phyloP scores from a whole-genome alignment of 176 grass and related monocot species.

The Miscanthus lutarioriparius region DNA sequence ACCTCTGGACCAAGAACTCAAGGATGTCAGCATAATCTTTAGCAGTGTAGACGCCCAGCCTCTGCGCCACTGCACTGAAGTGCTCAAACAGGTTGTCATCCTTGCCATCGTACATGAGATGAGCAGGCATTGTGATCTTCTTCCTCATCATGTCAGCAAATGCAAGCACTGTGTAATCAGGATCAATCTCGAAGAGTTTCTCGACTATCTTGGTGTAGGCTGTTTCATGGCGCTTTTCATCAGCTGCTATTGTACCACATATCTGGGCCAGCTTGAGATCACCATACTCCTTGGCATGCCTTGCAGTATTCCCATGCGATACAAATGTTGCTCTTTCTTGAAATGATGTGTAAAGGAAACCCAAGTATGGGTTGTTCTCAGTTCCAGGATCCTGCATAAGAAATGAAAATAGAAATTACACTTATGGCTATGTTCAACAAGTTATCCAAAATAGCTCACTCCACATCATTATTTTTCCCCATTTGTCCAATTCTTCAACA shows the following conservation, averaged over 20 bases:
- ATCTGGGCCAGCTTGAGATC: conserved; percentile 77
- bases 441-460: conserved; percentile 1
- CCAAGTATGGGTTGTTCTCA: conserved; percentile 67
- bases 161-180: conserved; percentile 60
- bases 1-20: conserved; percentile 66
- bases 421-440: neutral
- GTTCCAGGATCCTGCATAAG: conserved; percentile 50
- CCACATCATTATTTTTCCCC: neutral
- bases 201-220: conserved; percentile 78
- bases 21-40: conserved; percentile 78
- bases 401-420: neutral
- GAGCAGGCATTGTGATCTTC: conserved; percentile 75
- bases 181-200: conserved; percentile 74
- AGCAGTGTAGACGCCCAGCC: conserved; percentile 60
- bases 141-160: conserved; percentile 78
- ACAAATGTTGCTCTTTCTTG: conserved; percentile 87
- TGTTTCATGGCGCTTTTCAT: conserved; percentile 81
- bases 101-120: conserved; percentile 67
- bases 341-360: conserved; percentile 81
- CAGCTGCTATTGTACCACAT: conserved; percentile 69
- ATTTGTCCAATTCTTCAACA: neutral
- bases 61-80: conserved; percentile 53
- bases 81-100: conserved; percentile 61
- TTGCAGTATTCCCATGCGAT: conserved; percentile 73
- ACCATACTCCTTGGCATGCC: conserved; percentile 66